A percentile compares a stretch with the other conserved stretches of the same genome.
These are phyloP conservation scores for Thinopyrum obtusiflorum DNA, from an alignment of 202 grass and related monocot genomes.

Conservation along the genomic window DNA sequence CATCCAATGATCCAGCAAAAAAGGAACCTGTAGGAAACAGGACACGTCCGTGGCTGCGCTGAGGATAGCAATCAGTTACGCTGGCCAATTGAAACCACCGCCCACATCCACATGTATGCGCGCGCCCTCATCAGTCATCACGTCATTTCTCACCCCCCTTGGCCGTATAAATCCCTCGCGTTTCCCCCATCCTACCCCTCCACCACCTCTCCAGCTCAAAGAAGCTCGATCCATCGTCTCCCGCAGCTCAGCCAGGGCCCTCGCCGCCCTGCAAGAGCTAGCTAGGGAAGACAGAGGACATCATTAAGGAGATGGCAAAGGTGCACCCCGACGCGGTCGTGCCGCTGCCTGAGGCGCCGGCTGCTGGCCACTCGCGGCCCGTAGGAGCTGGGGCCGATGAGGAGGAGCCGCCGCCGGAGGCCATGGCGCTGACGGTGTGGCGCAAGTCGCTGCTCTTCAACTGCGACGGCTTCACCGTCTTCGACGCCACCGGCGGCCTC, in stretches of 20 bases:
- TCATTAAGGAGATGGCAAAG: constrained; percentile 47
- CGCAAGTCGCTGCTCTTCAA: constrained; percentile 86
- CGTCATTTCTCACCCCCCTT: background rate
- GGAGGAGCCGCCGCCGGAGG: background rate
- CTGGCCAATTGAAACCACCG: constrained; percentile 19
- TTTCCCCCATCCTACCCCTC: background rate
- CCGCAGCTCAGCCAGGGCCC: background rate
- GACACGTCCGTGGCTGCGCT: background rate
- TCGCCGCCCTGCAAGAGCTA: background rate
- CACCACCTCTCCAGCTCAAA: constrained; percentile 11
- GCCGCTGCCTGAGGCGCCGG: background rate
- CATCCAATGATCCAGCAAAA: background rate
- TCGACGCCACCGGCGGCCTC: constrained; percentile 68
- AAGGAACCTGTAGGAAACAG: background rate
- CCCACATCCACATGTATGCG: background rate
- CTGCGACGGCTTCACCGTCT: constrained; percentile 88
- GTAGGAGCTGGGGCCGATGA: background rate
- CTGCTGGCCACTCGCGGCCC: background rate
- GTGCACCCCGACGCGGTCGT: constrained; percentile 53
- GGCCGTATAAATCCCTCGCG: background rate
- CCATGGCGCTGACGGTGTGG: constrained; percentile 62
- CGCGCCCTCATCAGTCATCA: background rate
- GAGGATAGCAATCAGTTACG: background rate
- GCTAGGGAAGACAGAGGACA: background rate
- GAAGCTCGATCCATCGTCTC: background rate